Percentiles rank a stretch among this genome's conserved stretches.
These are phyloP conservation scores for Balansia obtecta DNA, from an alignment of 2,329 filamentous ascomycete genomes.

Conservation along the genomic window DNA sequence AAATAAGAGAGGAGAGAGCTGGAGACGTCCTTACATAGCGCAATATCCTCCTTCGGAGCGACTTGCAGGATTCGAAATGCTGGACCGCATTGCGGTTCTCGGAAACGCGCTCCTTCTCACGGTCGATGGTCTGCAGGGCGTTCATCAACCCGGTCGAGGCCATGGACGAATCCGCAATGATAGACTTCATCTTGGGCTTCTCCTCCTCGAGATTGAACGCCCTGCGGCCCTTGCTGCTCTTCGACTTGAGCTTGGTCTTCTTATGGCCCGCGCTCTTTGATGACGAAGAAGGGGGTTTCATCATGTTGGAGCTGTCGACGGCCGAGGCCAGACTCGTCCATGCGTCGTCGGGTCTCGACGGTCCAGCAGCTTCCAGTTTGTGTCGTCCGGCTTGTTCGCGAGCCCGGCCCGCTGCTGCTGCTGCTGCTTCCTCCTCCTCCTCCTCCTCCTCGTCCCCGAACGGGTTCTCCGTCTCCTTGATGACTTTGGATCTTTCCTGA, in stretches of 20 bases:
- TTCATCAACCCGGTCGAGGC: slow-evolving; percentile 87
- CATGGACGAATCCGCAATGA: slow-evolving; percentile 82
- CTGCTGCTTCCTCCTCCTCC: slow-evolving; percentile 34
- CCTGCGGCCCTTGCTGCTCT: slow-evolving; percentile 34
- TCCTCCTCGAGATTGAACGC: slow-evolving; percentile 79
- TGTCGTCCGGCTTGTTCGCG: slow-evolving; percentile 14
- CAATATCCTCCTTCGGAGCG: slow-evolving; percentile 69
- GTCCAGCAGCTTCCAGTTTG: slow-evolving; percentile 11
- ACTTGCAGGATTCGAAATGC: slow-evolving; percentile 78
- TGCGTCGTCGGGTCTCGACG: slow-evolving; percentile 1
- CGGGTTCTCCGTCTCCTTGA: slow-evolving; percentile 67
- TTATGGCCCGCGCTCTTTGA: slow-evolving; percentile 15
- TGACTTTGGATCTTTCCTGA: slow-evolving; percentile 69
- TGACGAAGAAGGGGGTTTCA: neutral
- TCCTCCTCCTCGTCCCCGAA: slow-evolving; percentile 56
- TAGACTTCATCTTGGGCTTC: slow-evolving; percentile 72
- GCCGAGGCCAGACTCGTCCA: neutral
- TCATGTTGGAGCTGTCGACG: slow-evolving; percentile 21
- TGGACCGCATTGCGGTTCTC: slow-evolving; percentile 65
- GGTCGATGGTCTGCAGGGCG: slow-evolving; percentile 77
- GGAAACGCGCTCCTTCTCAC: slow-evolving; percentile 77
- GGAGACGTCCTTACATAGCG: slow-evolving; percentile 48
- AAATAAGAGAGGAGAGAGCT: neutral
- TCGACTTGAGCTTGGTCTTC: slow-evolving; percentile 36
- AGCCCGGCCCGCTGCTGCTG: slow-evolving; percentile 18